A percentile compares a stretch with the other conserved stretches of the same genome.
Conservation (phyloP, 495 filamentous ascomycete genomes). For the Hyphodiscus hymeniophilus region DNA sequence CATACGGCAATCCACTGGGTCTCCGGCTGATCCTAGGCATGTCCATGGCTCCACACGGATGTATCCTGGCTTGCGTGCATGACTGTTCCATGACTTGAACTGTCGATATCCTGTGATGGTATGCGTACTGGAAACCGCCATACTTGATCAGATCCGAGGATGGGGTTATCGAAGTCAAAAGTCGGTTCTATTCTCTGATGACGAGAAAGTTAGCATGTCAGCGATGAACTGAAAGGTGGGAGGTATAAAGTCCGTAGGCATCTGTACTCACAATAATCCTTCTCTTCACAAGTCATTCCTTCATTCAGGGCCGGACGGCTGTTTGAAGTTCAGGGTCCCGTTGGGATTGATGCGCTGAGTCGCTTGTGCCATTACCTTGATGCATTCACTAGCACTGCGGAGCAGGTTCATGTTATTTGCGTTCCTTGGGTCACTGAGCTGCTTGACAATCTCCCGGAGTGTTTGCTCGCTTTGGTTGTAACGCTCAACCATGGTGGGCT, state of each 20-base stretch:
- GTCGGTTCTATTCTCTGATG: background rate
- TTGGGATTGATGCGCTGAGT: constrained; percentile 10
- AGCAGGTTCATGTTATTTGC: constrained; percentile 13
- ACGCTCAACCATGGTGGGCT: constrained; percentile 16
- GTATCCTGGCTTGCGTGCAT: constrained; percentile 11
- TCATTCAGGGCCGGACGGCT: constrained; percentile 18
- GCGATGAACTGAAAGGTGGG: background rate
- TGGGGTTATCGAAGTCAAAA: background rate
- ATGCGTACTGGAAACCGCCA: constrained; percentile 22
- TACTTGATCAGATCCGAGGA: constrained; percentile 1
- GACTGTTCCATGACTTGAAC: constrained; percentile 23
- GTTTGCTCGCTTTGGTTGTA: constrained; percentile 10
- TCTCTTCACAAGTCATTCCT: background rate
- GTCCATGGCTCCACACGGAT: constrained; percentile 7
- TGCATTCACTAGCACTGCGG: constrained; percentile 14
- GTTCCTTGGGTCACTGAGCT: constrained; percentile 15
- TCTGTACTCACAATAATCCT: constrained; percentile 11
- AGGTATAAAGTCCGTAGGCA: background rate
- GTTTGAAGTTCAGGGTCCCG: constrained; percentile 3
- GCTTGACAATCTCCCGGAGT: constrained; percentile 12
- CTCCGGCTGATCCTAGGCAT: constrained; percentile 6
- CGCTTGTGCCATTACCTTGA: constrained; percentile 20
- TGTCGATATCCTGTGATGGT: constrained; percentile 18
- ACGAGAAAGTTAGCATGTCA: background rate
- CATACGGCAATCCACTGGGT: background rate